These are phyloP conservation scores for Elsinoe fawcettii DNA, from an alignment of 2,329 filamentous ascomycete genomes.

Conservation along the genomic window DNA sequence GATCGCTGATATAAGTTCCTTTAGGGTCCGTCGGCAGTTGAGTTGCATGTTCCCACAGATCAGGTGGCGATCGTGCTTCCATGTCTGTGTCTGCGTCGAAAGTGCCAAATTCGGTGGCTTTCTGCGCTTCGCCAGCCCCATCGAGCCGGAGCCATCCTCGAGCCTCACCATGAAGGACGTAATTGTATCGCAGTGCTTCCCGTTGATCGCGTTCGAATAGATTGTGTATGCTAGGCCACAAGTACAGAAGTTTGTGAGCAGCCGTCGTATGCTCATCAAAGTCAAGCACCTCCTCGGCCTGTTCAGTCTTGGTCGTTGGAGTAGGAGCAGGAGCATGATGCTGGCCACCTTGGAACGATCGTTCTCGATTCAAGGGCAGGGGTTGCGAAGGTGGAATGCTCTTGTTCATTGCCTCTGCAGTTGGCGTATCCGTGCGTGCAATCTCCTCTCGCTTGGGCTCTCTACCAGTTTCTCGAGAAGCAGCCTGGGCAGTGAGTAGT, in stretches of 20 bases:
- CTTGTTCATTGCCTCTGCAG: not conserved
- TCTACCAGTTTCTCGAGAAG: not conserved
- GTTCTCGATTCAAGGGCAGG: not conserved
- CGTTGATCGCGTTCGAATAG: constrained; percentile 23
- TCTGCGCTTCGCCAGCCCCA: constrained; percentile 34
- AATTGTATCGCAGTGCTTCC: constrained; percentile 26
- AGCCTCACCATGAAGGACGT: constrained; percentile 32
- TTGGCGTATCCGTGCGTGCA: constrained; percentile 3
- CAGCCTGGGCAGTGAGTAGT: not conserved
- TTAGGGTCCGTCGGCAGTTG: constrained; percentile 15
- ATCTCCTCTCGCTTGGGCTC: constrained; percentile 13
- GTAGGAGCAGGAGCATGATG: not conserved
- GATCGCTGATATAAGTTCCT: constrained; percentile 26
- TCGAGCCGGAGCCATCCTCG: constrained; percentile 31
- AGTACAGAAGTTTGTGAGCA: constrained; percentile 69
- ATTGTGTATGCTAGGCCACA: constrained; percentile 46
- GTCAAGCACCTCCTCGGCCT: constrained; percentile 39
- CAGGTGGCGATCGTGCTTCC: constrained; percentile 18
- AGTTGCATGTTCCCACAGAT: constrained; percentile 2
- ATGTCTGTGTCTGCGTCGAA: constrained; percentile 26
- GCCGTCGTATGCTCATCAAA: constrained; percentile 82
- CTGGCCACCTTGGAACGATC: not conserved
- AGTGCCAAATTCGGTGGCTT: constrained; percentile 27
- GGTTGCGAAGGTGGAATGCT: not conserved
- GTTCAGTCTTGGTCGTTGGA: constrained; percentile 4